Evolutionary conservation across 139 green algal genomes (phyloP).

Genomic region (Axilococcus clingmanii): DNA sequence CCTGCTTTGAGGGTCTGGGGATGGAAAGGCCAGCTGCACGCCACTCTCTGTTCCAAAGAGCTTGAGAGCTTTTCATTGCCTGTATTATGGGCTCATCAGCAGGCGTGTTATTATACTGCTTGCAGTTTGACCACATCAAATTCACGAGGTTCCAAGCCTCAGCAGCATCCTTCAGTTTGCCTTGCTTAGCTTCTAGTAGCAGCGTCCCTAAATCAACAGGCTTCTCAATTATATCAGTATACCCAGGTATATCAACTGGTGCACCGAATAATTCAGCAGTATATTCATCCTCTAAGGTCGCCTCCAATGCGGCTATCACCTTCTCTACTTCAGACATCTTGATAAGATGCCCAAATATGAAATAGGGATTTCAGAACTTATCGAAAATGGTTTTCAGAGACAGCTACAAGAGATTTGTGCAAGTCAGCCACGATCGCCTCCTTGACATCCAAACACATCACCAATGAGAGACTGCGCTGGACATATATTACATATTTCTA

Average conservation of each 20-base stretch:
- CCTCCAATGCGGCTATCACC: background rate
- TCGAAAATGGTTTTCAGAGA: too few relatives aligned
- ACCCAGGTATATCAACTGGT: conserved; percentile 33
- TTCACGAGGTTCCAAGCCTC: too few relatives aligned
- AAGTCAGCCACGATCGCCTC: too few relatives aligned
- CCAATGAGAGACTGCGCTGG: too few relatives aligned
- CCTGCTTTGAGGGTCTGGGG: too few relatives aligned
- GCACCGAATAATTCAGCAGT: background rate
- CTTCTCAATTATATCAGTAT: conserved; percentile 44
- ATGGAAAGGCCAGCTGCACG: background rate
- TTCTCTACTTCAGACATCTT: too few relatives aligned
- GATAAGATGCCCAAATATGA: too few relatives aligned
- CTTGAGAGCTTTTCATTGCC: background rate
- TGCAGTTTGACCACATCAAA: conserved; percentile 50
- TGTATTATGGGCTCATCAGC: conserved; percentile 22
- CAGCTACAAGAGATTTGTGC: too few relatives aligned
- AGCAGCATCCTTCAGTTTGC: conserved; percentile 35
- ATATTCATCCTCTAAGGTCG: background rate
- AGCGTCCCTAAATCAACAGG: conserved; percentile 46
- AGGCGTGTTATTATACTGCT: conserved; percentile 42
- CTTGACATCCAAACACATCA: too few relatives aligned
- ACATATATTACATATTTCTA: too few relatives aligned
- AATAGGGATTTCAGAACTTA: too few relatives aligned
- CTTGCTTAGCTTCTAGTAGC: conserved; percentile 6
- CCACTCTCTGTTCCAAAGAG: background rate